Evolutionary conservation across 2,329 filamentous ascomycete species (phyloP).

Genomic region (Tothia fuscella): DNA sequence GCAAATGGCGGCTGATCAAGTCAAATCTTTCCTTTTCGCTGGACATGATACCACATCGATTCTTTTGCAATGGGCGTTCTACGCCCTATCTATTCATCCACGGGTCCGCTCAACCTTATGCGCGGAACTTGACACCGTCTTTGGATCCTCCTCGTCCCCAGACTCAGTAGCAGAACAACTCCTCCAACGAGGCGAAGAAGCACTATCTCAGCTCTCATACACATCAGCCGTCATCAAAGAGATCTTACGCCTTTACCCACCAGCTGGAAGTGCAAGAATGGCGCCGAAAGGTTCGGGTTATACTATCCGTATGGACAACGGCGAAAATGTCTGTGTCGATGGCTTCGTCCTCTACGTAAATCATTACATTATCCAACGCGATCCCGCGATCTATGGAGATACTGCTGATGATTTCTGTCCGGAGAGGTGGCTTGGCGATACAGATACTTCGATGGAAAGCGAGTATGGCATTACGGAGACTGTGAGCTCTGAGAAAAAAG

Average conservation of each 20-base stretch:
- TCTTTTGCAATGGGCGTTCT: conserved; percentile 20
- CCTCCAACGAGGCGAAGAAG: conserved; percentile 11
- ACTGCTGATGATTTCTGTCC: conserved; percentile 7
- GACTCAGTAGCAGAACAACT: neutral
- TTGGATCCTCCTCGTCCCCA: conserved; percentile 24
- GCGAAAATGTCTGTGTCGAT: conserved; percentile 5
- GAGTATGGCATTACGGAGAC: neutral
- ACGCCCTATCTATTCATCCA: conserved; percentile 21
- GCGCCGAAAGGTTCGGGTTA: conserved; percentile 1
- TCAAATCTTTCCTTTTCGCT: conserved; percentile 31
- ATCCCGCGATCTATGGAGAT: conserved; percentile 5
- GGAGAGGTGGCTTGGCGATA: conserved; percentile 13
- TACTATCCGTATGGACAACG: neutral
- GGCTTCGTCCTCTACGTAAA: conserved; percentile 9
- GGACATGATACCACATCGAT: conserved; percentile 32
- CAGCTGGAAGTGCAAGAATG: conserved; percentile 33
- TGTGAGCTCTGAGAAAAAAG: neutral
- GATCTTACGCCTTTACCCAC: conserved; percentile 39
- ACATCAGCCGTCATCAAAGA: conserved; percentile 43
- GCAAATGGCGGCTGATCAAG: conserved; percentile 14
- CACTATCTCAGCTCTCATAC: conserved; percentile 41
- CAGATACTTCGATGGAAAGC: neutral
- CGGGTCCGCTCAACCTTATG: conserved; percentile 22
- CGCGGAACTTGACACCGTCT: conserved; percentile 41
- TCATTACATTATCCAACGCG: conserved; percentile 9